Base-by-base conservation (phyloP, 2,329 filamentous ascomycete genomes). In the Paracamarosporium sp. region DNA sequence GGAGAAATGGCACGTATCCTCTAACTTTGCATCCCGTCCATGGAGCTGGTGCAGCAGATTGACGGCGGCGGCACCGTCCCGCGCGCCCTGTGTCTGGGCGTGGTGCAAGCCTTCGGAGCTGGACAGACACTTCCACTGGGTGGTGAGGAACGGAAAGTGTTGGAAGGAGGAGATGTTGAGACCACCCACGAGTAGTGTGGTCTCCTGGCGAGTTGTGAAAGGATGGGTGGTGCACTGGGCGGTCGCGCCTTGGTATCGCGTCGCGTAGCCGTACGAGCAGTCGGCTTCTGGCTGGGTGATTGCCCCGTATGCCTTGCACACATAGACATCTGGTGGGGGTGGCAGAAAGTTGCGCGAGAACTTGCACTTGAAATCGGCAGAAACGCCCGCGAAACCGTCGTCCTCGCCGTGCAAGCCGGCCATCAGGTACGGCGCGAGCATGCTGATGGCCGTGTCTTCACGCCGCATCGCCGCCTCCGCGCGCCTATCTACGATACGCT, bases 101-200 rank as follows among this genome's bases (percentile, higher is more conserved):
- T 43, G 5, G 48, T 36, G 17, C 30, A 50, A 22, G 33, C 15
- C 31, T 8, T 30, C 46, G 30, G 17, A 17, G 46, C 31, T 30
- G 6, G 17, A 12, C 20, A 17, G 46, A 20, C 46, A n/a, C 46
- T 50, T 50, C 46, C 46, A 50, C 30, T 50, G 46, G 9, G 46
- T 30, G 31, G 46, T 50, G 11, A 50, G 27, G 46, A 50, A 50
- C 6, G 46, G 46, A 20, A 50, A 50, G 46, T 36, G 28, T 20
- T 50, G 46, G 20, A 20, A 7, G n/a, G 46, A 36, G 17, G 46
- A 50, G 31, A 50, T 24, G 6, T 36, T n/a, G 15, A 36, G 33
- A 36, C 33, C 33, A n/a, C 15, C 15, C 6, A n/a, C 33, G 33
- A 13, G 17, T 25, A 25, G 44, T 25, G 30, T 30, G 13, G 33